A percentile compares a stretch with the other conserved stretches of the same genome.
Evolutionary conservation across 2,329 filamentous ascomycete species (phyloP).

Genomic region (Plenodomus lindquistii): DNA sequence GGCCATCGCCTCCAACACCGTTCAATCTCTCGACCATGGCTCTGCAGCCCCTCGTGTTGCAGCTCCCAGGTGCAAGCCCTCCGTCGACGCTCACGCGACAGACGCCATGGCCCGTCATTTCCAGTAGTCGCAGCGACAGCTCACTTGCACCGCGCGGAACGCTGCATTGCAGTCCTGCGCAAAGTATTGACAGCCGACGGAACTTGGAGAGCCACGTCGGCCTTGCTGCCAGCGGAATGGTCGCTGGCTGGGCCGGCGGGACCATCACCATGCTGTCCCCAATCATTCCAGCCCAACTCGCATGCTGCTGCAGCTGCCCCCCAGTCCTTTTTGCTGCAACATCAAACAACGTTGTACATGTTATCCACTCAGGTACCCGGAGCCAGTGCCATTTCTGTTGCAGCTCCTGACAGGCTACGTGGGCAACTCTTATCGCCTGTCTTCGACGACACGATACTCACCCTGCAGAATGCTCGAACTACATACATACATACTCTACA

Average conservation of each 20-base stretch:
- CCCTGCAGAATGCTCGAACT: constrained; percentile 7
- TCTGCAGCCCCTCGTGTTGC: too few species aligned
- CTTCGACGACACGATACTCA: neutral
- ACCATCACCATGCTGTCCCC: constrained; percentile 10
- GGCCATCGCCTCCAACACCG: neutral
- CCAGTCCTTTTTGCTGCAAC: constrained; percentile 1
- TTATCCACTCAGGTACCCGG: constrained; percentile 24
- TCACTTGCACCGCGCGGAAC: constrained; percentile 11
- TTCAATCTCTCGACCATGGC: constrained; percentile 29
- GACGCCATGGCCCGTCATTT: constrained; percentile 1
- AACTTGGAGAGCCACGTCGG: constrained; percentile 38
- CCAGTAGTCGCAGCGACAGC: constrained; percentile 16
- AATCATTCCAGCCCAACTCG: constrained; percentile 11
- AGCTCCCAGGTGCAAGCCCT: constrained; percentile 12
- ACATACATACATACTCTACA: constrained; percentile 7
- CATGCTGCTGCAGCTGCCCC: constrained; percentile 18
- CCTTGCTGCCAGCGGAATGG: constrained; percentile 24
- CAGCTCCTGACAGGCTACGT: neutral
- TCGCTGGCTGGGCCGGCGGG: constrained; percentile 15
- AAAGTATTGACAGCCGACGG: constrained; percentile 23
- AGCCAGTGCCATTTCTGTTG: neutral
- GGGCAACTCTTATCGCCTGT: constrained; percentile 2
- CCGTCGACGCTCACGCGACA: constrained; percentile 1
- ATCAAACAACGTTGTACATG: constrained; percentile 7
- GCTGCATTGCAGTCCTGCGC: constrained; percentile 17